Evolutionary conservation across 2,329 filamentous ascomycete genomes (phyloP), one percentile per base, ranked within the genome.

Genomic region (Emericellopsis atlantica): DNA sequence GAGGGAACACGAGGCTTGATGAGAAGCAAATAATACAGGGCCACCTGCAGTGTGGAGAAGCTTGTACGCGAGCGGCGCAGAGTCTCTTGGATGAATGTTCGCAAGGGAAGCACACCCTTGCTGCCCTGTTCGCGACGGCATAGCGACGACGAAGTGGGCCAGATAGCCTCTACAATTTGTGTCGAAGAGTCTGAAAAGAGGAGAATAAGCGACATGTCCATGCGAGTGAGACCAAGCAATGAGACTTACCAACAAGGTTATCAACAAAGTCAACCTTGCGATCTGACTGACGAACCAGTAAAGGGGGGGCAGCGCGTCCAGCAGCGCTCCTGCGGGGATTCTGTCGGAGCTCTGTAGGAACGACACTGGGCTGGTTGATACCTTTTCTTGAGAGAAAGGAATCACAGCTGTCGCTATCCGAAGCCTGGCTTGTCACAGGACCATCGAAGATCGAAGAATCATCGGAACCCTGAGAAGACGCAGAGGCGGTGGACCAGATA

Each of bases 21-120:
- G 51, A 96, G 74, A 54, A 98, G 81, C 54, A 98, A 67, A 59
- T 98, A 98, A 62, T 95, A 98, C 46, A 98, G 70, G 22, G 92
- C 90, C 45, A 98, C 92, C 64, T 96, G 92, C 41, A 98, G 69
- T 24, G 92, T 98, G 44, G 90, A 96, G 66, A 95, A 98, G 66
- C 89, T 95, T 35, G 92, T 95, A 54, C 90, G 81, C 45, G 92
- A 98, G 53, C 92, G 80, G 51, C 89, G 84, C 49, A 98, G 72
- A 16, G 92, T 96, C 70, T 96, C 92, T 64, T 96, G 89, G 53
- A 98, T 96, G 59, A 96, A 98, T 41, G 84, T 94, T 50, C 89
- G 84, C 53, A 98, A 72, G 44, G 90, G 89, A 49, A 98, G 69
- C 45, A 95, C 84, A 40, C 83, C 79, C 58, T 84, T 86, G 56